Evolutionary conservation across 345 rosid species (phyloP).

Genomic region (sweet orange (Citrus sinensis)): DNA sequence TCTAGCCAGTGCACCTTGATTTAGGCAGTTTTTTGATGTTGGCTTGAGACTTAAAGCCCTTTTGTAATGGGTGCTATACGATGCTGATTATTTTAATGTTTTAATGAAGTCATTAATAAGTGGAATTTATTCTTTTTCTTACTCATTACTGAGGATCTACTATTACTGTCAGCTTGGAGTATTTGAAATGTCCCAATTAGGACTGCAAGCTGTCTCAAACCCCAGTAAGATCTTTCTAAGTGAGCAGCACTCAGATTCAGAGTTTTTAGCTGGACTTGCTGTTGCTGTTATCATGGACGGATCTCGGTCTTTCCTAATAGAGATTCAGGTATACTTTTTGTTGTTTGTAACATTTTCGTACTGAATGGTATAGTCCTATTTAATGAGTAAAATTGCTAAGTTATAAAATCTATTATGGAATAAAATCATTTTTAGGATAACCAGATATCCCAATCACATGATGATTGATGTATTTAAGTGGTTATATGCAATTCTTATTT

Average conservation of each 20-base stretch:
- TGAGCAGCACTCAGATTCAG: constrained; percentile 66
- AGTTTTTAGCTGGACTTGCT: constrained; percentile 85
- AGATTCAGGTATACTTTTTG: constrained; percentile 64
- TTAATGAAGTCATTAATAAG: background rate
- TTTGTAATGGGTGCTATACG: background rate
- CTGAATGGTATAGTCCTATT: background rate
- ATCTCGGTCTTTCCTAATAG: constrained; percentile 77
- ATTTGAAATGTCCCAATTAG: constrained; percentile 78
- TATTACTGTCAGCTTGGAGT: constrained; percentile 75
- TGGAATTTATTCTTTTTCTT: background rate
- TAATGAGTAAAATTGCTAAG: background rate
- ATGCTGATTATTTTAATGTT: background rate
- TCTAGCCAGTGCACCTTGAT: background rate
- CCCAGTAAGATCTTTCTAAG: constrained; percentile 83
- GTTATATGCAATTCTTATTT: background rate
- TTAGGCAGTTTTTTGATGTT: background rate
- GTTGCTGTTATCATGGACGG: constrained; percentile 91
- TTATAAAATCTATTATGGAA: background rate
- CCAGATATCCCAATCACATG: background rate
- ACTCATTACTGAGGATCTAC: background rate
- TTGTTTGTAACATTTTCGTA: background rate
- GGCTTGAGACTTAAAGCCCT: background rate
- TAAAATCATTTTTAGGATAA: background rate
- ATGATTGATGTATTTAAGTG: background rate
- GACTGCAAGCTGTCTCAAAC: constrained; percentile 71